Evolutionary conservation across 306 rosid genomes (phyloP).

Genomic region (Vigna reflexopilosa): DNA sequence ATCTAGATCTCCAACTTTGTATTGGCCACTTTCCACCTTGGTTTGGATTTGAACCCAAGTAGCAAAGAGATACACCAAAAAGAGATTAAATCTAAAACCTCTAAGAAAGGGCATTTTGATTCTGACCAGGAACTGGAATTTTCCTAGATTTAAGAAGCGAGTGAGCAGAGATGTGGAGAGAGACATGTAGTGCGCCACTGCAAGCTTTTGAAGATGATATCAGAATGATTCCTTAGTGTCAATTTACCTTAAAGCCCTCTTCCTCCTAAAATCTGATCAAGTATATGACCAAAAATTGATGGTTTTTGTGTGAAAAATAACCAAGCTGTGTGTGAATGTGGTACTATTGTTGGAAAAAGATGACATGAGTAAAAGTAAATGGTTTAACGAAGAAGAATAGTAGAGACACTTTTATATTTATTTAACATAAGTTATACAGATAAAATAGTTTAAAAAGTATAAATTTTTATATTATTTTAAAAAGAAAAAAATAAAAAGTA

Average conservation of each 20-base stretch:
- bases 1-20: slow-evolving; percentile 89
- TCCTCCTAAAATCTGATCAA: too few relatives aligned
- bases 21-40: slow-evolving; percentile 52
- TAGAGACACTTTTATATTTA: too few relatives aligned
- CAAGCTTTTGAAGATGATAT: slow-evolving; percentile 10
- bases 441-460: too few relatives aligned
- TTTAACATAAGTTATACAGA: rapidly evolving
- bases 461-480: too few relatives aligned
- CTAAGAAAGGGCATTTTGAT: slow-evolving; percentile 40
- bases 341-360: too few relatives aligned
- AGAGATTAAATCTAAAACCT: slow-evolving; percentile 16
- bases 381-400: not conserved
- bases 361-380: too few relatives aligned
- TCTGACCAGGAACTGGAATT: not conserved
- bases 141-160: not conserved
- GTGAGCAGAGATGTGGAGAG: not conserved
- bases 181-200: not conserved
- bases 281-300: not conserved
- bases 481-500: rapidly evolving
- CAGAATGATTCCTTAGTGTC: not conserved
- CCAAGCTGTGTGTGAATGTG: too few relatives aligned
- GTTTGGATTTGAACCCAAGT: slow-evolving; percentile 46
- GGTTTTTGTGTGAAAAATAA: not conserved
- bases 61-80: slow-evolving; percentile 47
- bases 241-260: slow-evolving; percentile 45